These are phyloP conservation scores for Dovyalis caffra DNA, from an alignment of 345 rosid genomes.

Conservation along the genomic window DNA sequence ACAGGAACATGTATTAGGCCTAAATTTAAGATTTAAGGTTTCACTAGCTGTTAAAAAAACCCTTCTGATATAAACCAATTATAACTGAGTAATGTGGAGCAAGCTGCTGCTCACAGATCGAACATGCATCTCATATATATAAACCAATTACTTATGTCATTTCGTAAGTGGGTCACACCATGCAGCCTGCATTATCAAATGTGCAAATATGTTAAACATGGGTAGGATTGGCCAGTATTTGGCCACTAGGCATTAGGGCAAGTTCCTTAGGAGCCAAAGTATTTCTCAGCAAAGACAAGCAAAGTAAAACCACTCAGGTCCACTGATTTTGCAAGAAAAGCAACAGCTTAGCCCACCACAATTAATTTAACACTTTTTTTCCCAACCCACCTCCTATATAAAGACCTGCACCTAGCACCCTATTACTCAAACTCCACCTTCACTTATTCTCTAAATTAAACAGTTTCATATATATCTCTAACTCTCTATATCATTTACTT, in stretches of 20 bases:
- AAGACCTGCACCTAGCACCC: slow-evolving; percentile 9
- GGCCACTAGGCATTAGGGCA: no score
- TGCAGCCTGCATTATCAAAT: not conserved
- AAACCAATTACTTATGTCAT: no score
- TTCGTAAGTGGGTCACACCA: slow-evolving; percentile 5
- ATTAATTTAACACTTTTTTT: not conserved
- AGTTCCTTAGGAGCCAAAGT: no score
- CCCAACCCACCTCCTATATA: slow-evolving; percentile 21
- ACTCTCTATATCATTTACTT: not conserved
- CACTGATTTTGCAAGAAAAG: slow-evolving; percentile 23
- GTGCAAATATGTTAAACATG: not conserved
- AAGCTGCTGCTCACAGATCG: no score
- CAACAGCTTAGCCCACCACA: slow-evolving; percentile 1
- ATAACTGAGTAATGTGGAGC: no score
- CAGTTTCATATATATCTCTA: not conserved
- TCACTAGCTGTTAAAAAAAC: no score
- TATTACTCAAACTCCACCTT: not conserved
- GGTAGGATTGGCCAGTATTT: no score
- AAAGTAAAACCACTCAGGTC: slow-evolving; percentile 7
- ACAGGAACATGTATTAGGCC: no score
- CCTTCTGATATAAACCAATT: no score
- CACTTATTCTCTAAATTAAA: slow-evolving; percentile 15
- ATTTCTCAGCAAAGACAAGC: not conserved
- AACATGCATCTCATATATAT: no score
- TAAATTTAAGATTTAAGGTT: no score